These are phyloP conservation scores for Penicillium ucsense DNA, from an alignment of 495 filamentous ascomycete species.

Conservation along the genomic window DNA sequence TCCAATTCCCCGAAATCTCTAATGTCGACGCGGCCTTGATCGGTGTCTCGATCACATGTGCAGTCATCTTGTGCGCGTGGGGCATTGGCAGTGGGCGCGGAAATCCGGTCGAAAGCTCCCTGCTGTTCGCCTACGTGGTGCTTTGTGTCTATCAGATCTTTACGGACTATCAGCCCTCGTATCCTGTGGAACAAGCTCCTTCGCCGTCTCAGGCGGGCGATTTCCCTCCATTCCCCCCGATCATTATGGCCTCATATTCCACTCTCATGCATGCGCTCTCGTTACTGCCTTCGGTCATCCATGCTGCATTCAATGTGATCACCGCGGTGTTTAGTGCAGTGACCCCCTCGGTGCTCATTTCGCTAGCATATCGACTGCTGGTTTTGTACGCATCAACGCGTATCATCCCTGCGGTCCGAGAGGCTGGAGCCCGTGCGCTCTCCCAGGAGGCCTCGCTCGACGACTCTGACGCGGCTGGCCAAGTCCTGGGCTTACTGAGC, in stretches of 20 bases:
- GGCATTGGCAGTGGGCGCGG: constrained; percentile 91
- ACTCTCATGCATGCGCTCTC: constrained; percentile 79
- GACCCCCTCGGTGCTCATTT: constrained; percentile 89
- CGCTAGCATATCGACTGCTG: constrained; percentile 80
- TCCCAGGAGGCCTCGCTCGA: constrained; percentile 76
- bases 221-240: constrained; percentile 87
- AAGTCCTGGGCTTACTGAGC: constrained; percentile 68
- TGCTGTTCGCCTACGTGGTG: constrained; percentile 93
- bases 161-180: constrained; percentile 85
- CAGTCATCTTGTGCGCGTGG: constrained; percentile 84
- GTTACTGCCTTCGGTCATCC: constrained; percentile 70
- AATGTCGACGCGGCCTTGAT: constrained; percentile 93
- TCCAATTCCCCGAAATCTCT: constrained; percentile 82
- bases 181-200: constrained; percentile 44
- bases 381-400: constrained; percentile 93
- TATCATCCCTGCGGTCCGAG: constrained; percentile 87
- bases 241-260: constrained; percentile 98
- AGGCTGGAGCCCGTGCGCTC: constrained; percentile 71
- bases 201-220: constrained; percentile 54
- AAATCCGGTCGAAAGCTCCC: constrained; percentile 89
- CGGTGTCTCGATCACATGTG: constrained; percentile 81
- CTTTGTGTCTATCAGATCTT: constrained; percentile 99
- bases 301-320: constrained; percentile 77
- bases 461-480: constrained; percentile 72
- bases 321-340: constrained; percentile 85